Base-by-base conservation (phyloP, 441 rosid genomes). In the Rhodomyrtus psidioides region DNA sequence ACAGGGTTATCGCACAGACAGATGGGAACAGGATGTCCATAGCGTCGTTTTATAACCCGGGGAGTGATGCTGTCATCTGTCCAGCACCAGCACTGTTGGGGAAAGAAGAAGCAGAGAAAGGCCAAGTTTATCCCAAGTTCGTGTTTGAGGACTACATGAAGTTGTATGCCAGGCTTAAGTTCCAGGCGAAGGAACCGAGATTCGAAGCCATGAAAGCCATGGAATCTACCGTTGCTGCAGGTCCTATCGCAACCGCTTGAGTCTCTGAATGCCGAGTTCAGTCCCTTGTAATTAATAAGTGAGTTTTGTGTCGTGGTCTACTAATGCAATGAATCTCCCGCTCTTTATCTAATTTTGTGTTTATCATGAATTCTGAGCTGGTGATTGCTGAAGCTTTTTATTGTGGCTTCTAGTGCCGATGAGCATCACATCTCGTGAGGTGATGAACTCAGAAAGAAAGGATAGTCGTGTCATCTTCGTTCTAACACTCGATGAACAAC, bases 71-170 rank as follows among this genome's bases (percentile, higher is more conserved):
- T 9, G 85, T 92, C 34, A 94, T 95, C 86, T 92, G 81, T 74
- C 98, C 98, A 3, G 96, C 96, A 24, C 91, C 94, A 34, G 89
- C 90, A 74, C 86, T 95, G 83, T 88, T 90, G 12, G 94, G 84
- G 53, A 89, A 94, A 86, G 94, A 94, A 87, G 94, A 90, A 53
- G 89, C 89, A 4, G 84, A 89, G 26, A 53, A 85, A 17, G 62
- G 62, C 28, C 89, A 70, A 30, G 51, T 81, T 70, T 93, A 95
- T 86, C 98, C 98, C 1, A 95, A 92, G 86, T 95, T 95, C 70
- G 94, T 93, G 90, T 95, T 95, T 34, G 96, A 92, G 49, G 96
- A 94, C 89, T 95, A 95, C 90, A 95, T 95, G 98, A 92, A 94
- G 84, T 92, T 93, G 79, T 95, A 95, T 55, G 86, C 92, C 0